Conservation (phyloP, 2,329 filamentous ascomycete genomes). For the Penicillium corylophilum region DNA sequence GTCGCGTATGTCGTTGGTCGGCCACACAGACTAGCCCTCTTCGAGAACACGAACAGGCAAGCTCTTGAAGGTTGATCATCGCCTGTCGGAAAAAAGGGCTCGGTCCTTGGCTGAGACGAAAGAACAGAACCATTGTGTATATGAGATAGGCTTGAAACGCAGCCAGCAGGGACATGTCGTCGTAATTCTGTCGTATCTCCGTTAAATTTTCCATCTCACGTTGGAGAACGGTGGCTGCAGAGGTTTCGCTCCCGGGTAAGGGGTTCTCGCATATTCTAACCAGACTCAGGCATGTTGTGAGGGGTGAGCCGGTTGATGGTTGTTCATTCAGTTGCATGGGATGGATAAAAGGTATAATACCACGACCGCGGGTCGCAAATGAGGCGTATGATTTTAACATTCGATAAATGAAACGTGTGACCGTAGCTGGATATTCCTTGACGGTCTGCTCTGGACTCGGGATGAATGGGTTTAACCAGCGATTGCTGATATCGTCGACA, state of each 20-base stretch:
- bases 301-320: conserved; percentile 29
- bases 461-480: conserved; percentile 52
- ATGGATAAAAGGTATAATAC: conserved; percentile 49
- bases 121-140: conserved; percentile 51
- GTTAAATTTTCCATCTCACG: conserved; percentile 47
- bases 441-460: conserved; percentile 45
- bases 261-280: conserved; percentile 43
- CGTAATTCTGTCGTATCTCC: conserved; percentile 19
- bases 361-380: conserved; percentile 38
- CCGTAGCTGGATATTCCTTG: conserved; percentile 43
- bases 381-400: conserved; percentile 49
- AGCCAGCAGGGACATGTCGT: conserved; percentile 37
- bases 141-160: conserved; percentile 54
- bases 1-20: conserved; percentile 41
- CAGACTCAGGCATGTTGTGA: conserved; percentile 45
- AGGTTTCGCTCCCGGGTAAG: conserved; percentile 33
- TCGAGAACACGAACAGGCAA: conserved; percentile 43
- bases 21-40: conserved; percentile 46
- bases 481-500: conserved; percentile 48
- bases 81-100: conserved; percentile 40
- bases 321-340: conserved; percentile 32
- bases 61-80: conserved; percentile 52
- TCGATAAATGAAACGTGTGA: conserved; percentile 43
- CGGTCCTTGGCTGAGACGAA: conserved; percentile 30
- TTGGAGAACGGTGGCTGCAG: conserved; percentile 37